phyloP scores from a whole-genome alignment of 176 grass and related monocot species.

The Carex scoparia region DNA sequence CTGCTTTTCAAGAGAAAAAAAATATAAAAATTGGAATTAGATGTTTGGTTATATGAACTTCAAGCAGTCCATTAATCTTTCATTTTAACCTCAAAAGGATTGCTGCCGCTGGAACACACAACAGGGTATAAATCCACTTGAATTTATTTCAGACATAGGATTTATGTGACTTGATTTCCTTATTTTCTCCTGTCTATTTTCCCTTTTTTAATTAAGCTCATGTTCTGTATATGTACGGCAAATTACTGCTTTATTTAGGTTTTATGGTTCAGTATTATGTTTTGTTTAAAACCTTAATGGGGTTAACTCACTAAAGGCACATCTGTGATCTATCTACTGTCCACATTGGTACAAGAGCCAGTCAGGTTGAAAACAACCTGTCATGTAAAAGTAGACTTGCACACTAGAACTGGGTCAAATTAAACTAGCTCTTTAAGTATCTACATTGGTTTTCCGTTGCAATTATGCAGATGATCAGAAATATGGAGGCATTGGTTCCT shows the following conservation, averaged over 20 bases:
- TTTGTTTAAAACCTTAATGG: background rate
- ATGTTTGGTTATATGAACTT: background rate
- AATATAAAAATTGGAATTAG: background rate
- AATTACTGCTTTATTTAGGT: background rate
- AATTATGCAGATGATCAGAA: slow-evolving; percentile 32
- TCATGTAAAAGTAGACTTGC: background rate
- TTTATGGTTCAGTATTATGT: background rate
- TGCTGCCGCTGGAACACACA: background rate
- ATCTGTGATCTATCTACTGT: background rate
- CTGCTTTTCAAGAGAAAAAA: background rate
- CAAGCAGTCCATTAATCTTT: no score
- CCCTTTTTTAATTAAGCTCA: background rate
- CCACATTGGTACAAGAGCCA: background rate
- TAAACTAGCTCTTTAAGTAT: background rate
- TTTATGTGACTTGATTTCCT: background rate
- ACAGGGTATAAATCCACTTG: background rate
- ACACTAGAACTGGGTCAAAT: background rate
- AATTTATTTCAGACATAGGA: background rate
- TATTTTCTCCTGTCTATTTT: background rate
- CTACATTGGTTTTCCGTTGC: background rate
- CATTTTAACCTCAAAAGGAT: no score
- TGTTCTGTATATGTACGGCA: background rate
- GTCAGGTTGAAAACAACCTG: background rate
- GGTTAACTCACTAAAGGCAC: background rate
- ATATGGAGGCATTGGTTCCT: slow-evolving; percentile 37